Conservation (phyloP, 2,329 filamentous ascomycete genomes). For the Nigrospora osmanthi region DNA sequence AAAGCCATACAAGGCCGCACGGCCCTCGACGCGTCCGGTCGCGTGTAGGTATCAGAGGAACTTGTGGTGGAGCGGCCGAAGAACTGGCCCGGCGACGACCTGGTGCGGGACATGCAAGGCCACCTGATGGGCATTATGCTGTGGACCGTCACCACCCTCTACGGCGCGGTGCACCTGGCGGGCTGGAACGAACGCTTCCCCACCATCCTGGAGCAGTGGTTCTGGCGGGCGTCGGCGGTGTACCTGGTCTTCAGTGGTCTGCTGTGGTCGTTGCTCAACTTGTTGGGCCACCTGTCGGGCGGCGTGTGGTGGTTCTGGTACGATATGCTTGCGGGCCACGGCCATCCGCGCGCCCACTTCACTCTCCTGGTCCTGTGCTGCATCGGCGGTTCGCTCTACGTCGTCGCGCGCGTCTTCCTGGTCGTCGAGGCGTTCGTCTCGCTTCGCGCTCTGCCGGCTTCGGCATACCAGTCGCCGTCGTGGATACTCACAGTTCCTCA, state of each 20-base stretch:
- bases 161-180: conserved; percentile 10
- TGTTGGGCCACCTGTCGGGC: background rate
- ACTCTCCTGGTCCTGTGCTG: conserved; percentile 7
- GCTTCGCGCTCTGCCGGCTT: background rate
- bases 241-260: conserved; percentile 10
- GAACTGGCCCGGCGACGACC: conserved; percentile 5
- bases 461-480: background rate
- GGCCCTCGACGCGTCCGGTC: too few species aligned
- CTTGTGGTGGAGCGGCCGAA: conserved; percentile 2
- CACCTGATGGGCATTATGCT: conserved; percentile 4
- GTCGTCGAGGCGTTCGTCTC: background rate
- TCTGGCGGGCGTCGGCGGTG: conserved; percentile 12
- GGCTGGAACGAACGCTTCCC: conserved; percentile 19
- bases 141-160: conserved; percentile 2
- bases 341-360: background rate
- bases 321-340: background rate
- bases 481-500: background rate
- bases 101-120: conserved; percentile 3
- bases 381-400: background rate
- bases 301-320: background rate
- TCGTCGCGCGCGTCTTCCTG: background rate
- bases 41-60: conserved; percentile 1
- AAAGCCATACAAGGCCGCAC: too few species aligned
- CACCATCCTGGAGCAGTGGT: conserved; percentile 9
- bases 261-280: conserved; percentile 5